Conservation (phyloP, 768 basidiomycete species). For the Multifurca ochricompacta region DNA sequence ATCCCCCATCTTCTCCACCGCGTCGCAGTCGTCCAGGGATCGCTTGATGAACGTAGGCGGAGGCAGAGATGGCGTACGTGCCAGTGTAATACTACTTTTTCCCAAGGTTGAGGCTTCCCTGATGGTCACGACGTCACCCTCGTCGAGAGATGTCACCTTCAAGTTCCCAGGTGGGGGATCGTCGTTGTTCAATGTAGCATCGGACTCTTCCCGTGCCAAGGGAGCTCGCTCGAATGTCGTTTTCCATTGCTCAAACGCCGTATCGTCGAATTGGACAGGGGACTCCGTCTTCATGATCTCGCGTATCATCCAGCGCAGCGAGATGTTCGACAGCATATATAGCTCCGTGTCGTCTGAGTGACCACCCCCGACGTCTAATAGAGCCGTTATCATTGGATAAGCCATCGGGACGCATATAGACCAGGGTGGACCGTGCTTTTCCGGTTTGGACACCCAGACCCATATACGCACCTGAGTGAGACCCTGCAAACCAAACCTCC, state of each 20-base stretch:
- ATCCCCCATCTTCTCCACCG: conserved; percentile 48
- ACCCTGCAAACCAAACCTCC: conserved; percentile 18
- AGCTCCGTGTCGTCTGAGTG: not conserved
- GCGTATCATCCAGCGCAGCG: conserved; percentile 17
- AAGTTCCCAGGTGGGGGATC: not conserved
- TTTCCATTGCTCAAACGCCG: not conserved
- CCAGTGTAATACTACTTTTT: too few relatives aligned
- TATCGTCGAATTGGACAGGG: not conserved
- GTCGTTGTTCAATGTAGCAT: not conserved
- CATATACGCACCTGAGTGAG: conserved; percentile 4
- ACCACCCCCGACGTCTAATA: conserved; percentile 17
- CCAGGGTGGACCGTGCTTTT: too few relatives aligned
- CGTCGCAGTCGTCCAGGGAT: conserved; percentile 21
- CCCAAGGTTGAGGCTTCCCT: too few relatives aligned
- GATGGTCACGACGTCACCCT: not conserved
- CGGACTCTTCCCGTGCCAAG: not conserved
- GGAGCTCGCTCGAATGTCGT: not conserved
- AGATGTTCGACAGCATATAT: conserved; percentile 6
- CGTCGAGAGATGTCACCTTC: not conserved
- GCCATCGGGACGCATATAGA: too few relatives aligned
- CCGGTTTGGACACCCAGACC: not conserved
- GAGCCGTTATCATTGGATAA: not conserved
- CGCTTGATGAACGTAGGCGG: not conserved
- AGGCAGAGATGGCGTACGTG: not conserved
- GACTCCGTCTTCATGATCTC: conserved; percentile 4